Conservation (phyloP, 2,329 filamentous ascomycete species). For the Claviceps sp. region DNA sequence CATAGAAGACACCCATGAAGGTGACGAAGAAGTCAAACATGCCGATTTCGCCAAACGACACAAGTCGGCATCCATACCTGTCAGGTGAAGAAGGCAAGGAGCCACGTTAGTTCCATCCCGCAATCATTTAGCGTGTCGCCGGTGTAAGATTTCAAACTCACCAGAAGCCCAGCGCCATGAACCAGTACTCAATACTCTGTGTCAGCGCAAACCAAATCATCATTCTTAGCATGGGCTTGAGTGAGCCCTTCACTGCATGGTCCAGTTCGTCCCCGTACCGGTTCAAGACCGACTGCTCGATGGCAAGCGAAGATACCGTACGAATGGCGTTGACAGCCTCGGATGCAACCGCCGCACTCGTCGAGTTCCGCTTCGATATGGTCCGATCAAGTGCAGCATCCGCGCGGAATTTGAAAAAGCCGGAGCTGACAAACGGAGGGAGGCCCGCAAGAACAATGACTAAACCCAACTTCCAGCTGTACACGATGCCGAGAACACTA, state of each 20-base stretch:
- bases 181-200: slow-evolving; percentile 24
- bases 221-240: slow-evolving; percentile 18
- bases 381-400: slow-evolving; percentile 26
- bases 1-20: slow-evolving; percentile 37
- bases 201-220: slow-evolving; percentile 25
- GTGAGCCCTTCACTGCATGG: slow-evolving; percentile 15
- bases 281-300: slow-evolving; percentile 22
- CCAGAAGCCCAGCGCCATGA: slow-evolving; percentile 26
- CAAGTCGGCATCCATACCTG: slow-evolving; percentile 24
- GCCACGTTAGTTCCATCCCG: background rate
- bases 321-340: slow-evolving; percentile 27
- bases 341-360: slow-evolving; percentile 29
- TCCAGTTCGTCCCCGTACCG: slow-evolving; percentile 18
- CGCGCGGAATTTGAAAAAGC: slow-evolving; percentile 25
- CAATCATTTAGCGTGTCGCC: background rate
- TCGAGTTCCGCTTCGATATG: slow-evolving; percentile 20
- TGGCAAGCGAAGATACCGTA: slow-evolving; percentile 28
- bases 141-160: background rate
- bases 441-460: slow-evolving; percentile 32
- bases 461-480: slow-evolving; percentile 35
- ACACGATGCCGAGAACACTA: slow-evolving; percentile 28
- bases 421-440: slow-evolving; percentile 22
- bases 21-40: slow-evolving; percentile 39
- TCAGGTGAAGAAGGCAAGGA: background rate
- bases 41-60: slow-evolving; percentile 31